phyloP scores from a whole-genome alignment of 1,139 yeast species.

The Blastobotrys buckinghamii region DNA sequence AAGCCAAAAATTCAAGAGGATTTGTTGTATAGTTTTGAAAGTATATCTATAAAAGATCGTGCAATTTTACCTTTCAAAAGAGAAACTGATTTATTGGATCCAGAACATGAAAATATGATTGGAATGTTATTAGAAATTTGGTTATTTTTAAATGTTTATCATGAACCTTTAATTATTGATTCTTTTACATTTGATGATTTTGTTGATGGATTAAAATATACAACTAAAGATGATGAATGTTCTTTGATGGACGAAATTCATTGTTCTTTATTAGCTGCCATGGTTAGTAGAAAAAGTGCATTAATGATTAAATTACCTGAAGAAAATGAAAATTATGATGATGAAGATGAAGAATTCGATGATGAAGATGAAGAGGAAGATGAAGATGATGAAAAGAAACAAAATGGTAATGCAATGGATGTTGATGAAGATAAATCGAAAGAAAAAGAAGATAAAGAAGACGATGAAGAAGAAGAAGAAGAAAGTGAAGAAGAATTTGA shows the following conservation, averaged over 20 bases:
- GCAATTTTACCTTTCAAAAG: conserved; percentile 12
- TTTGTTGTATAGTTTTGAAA: conserved; percentile 18
- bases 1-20: conserved; percentile 24
- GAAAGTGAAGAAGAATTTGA: conserved; percentile 15
- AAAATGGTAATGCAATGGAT: conserved; percentile 23
- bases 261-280: conserved; percentile 44
- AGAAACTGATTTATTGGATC: conserved; percentile 10
- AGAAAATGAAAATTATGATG: conserved; percentile 21
- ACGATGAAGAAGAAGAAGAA: conserved; percentile 13
- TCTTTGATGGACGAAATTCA: conserved; percentile 63
- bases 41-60: conserved; percentile 6
- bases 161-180: conserved; percentile 56
- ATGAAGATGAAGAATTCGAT: conserved; percentile 34
- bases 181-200: conserved; percentile 79
- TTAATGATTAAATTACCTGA: conserved; percentile 42
- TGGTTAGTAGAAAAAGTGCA: conserved; percentile 24
- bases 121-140: conserved; percentile 51
- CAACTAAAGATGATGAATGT: conserved; percentile 45
- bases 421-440: conserved; percentile 15
- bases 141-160: conserved; percentile 70
- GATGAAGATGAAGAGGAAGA: conserved; percentile 19
- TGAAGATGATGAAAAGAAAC: conserved; percentile 12
- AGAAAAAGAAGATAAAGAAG: conserved; percentile 22
- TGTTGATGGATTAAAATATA: conserved; percentile 50
- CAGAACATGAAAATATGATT: conserved; percentile 15